phyloP scores from a whole-genome alignment of 108 stramenopile species.

The Cyclotella atomus region DNA sequence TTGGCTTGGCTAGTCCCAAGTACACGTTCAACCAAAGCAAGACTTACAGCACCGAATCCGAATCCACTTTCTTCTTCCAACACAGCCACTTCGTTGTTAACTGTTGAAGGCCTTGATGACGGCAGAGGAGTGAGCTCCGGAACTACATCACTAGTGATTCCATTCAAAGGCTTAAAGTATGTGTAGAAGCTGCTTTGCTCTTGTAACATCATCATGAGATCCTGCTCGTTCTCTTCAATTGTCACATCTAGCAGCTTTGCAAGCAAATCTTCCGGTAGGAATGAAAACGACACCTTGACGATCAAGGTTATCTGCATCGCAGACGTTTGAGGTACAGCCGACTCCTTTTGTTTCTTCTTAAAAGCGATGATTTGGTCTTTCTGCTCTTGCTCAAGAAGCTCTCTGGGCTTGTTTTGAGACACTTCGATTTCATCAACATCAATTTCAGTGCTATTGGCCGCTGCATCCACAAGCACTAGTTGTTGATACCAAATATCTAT shows the following conservation, averaged over 20 bases:
- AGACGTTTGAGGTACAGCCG: conserved; percentile 6
- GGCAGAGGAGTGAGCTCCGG: conserved; percentile 8
- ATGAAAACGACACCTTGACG: conserved; percentile 7
- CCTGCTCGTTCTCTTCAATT: conserved; percentile 21
- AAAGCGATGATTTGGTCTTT: neutral
- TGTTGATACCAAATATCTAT: conserved; percentile 31
- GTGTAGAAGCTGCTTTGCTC: conserved; percentile 30
- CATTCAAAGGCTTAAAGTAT: conserved; percentile 31
- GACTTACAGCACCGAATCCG: conserved; percentile 6
- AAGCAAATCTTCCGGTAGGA: conserved; percentile 22
- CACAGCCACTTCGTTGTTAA: neutral
- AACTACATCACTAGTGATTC: conserved; percentile 3
- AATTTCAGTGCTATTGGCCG: neutral
- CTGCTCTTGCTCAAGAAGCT: neutral
- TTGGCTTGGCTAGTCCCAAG: too few species aligned
- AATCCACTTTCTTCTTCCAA: neutral
- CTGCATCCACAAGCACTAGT: conserved; percentile 4
- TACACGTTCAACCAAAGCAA: too few species aligned
- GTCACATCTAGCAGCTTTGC: conserved; percentile 26
- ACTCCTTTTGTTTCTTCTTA: conserved; percentile 10
- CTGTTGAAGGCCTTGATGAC: conserved; percentile 9
- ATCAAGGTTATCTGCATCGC: conserved; percentile 33
- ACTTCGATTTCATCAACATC: neutral
- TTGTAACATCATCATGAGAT: conserved; percentile 12
- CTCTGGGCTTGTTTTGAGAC: neutral